Percentiles rank a stretch among this genome's conserved stretches.
These are phyloP conservation scores for Purshia tridentata DNA, from an alignment of 306 rosid species.

Conservation along the genomic window DNA sequence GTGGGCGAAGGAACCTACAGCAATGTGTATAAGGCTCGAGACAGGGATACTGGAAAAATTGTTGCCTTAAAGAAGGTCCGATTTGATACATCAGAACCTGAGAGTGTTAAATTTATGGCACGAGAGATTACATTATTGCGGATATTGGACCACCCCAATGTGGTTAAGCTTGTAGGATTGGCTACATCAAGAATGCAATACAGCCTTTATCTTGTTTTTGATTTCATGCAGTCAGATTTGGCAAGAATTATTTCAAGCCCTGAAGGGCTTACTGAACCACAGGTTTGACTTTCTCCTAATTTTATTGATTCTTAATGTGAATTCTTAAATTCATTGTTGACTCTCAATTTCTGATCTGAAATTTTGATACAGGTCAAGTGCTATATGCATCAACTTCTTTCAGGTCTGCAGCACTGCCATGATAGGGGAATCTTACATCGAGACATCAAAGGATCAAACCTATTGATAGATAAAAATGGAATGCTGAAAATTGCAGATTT, in stretches of 20 bases:
- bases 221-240: slow-evolving; percentile 90
- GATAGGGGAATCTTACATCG: slow-evolving; percentile 84
- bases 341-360: slow-evolving; percentile 32
- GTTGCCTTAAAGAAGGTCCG: slow-evolving; percentile 89
- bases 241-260: slow-evolving; percentile 55
- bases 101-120: slow-evolving; percentile 90
- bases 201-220: slow-evolving; percentile 87
- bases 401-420: slow-evolving; percentile 91
- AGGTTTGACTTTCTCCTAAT: slow-evolving; percentile 46
- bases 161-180: slow-evolving; percentile 78
- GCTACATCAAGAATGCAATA: slow-evolving; percentile 93
- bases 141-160: slow-evolving; percentile 83
- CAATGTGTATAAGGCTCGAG: slow-evolving; percentile 93
- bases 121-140: slow-evolving; percentile 75
- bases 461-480: slow-evolving; percentile 76
- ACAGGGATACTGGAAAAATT: slow-evolving; percentile 63
- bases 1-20: slow-evolving; percentile 98
- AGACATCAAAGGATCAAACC: slow-evolving; percentile 85
- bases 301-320: slow-evolving; percentile 19
- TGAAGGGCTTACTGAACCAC: slow-evolving; percentile 70
- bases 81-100: slow-evolving; percentile 78
- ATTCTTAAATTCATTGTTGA: background rate
- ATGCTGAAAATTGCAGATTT: slow-evolving; percentile 88
- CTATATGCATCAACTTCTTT: slow-evolving; percentile 89
- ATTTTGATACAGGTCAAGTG: slow-evolving; percentile 68